These are phyloP conservation scores for Wickerhamomyces silvicola DNA, from an alignment of 805 yeast species.

Conservation along the genomic window DNA sequence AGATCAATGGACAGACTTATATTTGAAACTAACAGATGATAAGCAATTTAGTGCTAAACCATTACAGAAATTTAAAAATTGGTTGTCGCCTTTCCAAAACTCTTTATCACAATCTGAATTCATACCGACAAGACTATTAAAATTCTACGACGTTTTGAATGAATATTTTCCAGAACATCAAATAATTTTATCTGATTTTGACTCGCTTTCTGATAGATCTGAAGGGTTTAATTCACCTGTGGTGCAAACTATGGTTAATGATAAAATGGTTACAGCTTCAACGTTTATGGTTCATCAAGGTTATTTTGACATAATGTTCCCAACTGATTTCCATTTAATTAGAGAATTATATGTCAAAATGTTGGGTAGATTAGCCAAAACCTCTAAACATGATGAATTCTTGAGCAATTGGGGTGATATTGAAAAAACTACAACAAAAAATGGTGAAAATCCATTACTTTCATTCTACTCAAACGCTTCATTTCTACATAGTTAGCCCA, in stretches of 20 bases:
- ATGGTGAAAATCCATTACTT: slow-evolving; percentile 82
- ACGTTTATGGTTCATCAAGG: slow-evolving; percentile 85
- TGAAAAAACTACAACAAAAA: slow-evolving; percentile 58
- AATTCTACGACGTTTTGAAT: slow-evolving; percentile 57
- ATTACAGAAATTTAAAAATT: slow-evolving; percentile 36
- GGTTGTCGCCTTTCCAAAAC: slow-evolving; percentile 59
- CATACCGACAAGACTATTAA: slow-evolving; percentile 69
- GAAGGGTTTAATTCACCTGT: slow-evolving; percentile 68
- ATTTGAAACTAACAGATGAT: slow-evolving; percentile 36
- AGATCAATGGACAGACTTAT: slow-evolving; percentile 49
- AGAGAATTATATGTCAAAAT: slow-evolving; percentile 57
- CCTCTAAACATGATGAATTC: slow-evolving; percentile 57
- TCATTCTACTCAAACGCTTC: slow-evolving; percentile 72
- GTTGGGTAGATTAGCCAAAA: slow-evolving; percentile 51
- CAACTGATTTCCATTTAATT: slow-evolving; percentile 65
- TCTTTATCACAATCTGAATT: slow-evolving; percentile 63
- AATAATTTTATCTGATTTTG: slow-evolving; percentile 66
- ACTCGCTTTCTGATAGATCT: slow-evolving; percentile 34
- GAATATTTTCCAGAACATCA: slow-evolving; percentile 70
- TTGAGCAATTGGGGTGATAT: slow-evolving; percentile 65
- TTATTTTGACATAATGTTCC: slow-evolving; percentile 79
- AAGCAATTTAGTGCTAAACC: slow-evolving; percentile 9
- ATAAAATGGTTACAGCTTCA: slow-evolving; percentile 59
- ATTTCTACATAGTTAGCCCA: slow-evolving; percentile 39
- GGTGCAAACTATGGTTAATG: slow-evolving; percentile 68